Percentiles rank a stretch among this genome's conserved stretches.
Evolutionary conservation across 495 filamentous ascomycete genomes (phyloP).

Genomic region (Lophium mytilinum): DNA sequence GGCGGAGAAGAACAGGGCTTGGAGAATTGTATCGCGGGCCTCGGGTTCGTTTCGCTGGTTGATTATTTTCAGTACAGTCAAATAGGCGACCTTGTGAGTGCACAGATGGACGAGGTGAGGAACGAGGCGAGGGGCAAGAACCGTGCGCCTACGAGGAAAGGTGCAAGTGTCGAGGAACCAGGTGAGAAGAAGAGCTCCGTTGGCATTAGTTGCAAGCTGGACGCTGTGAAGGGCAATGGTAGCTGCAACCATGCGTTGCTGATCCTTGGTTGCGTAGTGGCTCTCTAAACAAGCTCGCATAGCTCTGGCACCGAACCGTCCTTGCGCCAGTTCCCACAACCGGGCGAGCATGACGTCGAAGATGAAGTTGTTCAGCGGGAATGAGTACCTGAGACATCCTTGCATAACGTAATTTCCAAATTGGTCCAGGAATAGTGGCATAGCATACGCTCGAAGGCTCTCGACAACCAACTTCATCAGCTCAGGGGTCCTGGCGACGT

Average conservation of each 20-base stretch:
- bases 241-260: constrained; percentile 90
- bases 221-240: constrained; percentile 94
- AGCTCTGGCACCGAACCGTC: constrained; percentile 86
- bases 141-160: constrained; percentile 83
- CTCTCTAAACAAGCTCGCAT: constrained; percentile 97
- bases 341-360: constrained; percentile 94
- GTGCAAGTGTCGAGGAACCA: constrained; percentile 99
- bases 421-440: constrained; percentile 90
- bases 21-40: constrained; percentile 83
- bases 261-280: constrained; percentile 88
- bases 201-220: constrained; percentile 91
- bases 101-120: constrained; percentile 95
- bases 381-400: constrained; percentile 83
- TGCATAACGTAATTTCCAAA: constrained; percentile 98
- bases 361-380: constrained; percentile 88
- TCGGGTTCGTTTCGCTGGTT: constrained; percentile 94
- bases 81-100: constrained; percentile 96
- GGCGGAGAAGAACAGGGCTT: constrained; percentile 88
- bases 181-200: constrained; percentile 86
- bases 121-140: constrained; percentile 85
- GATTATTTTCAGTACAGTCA: constrained; percentile 96
- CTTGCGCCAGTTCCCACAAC: constrained; percentile 92
- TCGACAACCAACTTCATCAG: constrained; percentile 83
- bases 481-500: constrained; percentile 74
- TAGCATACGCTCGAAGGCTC: constrained; percentile 71